phyloP scores from a whole-genome alignment of 2,329 filamentous ascomycete genomes.

The Parastagonospora avenae region DNA sequence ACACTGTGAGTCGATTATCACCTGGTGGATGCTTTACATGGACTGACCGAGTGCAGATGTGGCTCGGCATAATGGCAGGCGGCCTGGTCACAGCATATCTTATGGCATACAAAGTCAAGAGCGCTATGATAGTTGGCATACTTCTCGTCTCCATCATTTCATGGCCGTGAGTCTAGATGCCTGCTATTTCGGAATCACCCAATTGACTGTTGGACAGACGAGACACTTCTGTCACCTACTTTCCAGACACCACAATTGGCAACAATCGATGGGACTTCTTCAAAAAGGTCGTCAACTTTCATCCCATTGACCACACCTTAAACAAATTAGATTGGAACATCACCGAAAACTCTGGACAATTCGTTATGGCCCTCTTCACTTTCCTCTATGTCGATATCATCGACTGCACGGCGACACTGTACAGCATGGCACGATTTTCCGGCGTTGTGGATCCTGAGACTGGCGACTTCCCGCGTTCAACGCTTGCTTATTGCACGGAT shows the following conservation, averaged over 20 bases:
- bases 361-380: constrained; percentile 81
- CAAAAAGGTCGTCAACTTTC: constrained; percentile 81
- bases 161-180: constrained; percentile 64
- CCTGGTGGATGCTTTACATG: constrained; percentile 6
- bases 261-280: constrained; percentile 80
- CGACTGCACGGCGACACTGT: constrained; percentile 84
- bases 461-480: constrained; percentile 85
- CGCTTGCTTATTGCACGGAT: constrained; percentile 83
- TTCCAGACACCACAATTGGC: constrained; percentile 72
- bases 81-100: constrained; percentile 79
- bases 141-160: constrained; percentile 84
- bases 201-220: constrained; percentile 50
- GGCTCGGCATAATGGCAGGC: constrained; percentile 86
- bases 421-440: constrained; percentile 86
- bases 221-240: constrained; percentile 75
- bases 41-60: constrained; percentile 59
- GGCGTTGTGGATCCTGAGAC: constrained; percentile 79
- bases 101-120: constrained; percentile 85
- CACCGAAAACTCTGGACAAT: constrained; percentile 69
- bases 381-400: constrained; percentile 93
- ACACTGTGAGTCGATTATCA: constrained; percentile 54
- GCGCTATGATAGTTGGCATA: constrained; percentile 82
- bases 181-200: neutral
- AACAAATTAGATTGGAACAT: constrained; percentile 77
- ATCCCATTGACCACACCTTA: constrained; percentile 72